These are phyloP conservation scores for Crithidia bombi DNA, from an alignment of 208 protist genomes.

Conservation along the genomic window DNA sequence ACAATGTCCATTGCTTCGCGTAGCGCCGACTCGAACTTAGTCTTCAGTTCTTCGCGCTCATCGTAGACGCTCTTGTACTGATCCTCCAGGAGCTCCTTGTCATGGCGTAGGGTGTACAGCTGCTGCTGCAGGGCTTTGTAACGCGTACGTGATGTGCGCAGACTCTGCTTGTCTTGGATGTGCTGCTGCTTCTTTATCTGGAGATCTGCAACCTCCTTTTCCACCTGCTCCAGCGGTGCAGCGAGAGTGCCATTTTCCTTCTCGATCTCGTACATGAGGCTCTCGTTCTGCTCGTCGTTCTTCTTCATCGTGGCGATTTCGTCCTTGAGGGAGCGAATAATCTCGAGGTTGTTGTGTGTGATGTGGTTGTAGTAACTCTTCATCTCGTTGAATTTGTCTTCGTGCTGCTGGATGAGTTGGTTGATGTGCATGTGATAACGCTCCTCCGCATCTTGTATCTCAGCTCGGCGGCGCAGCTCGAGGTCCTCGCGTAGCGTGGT, in stretches of 20 bases:
- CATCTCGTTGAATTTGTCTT: conserved; percentile 96
- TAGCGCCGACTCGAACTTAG: conserved; percentile 93
- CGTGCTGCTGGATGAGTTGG: conserved; percentile 95
- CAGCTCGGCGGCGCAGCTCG: conserved; percentile 92
- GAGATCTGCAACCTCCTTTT: conserved; percentile 90
- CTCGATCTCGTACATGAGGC: conserved; percentile 97
- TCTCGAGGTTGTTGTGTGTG: conserved; percentile 97
- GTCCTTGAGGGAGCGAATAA: conserved; percentile 97
- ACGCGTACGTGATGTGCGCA: conserved; percentile 83
- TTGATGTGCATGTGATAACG: conserved; percentile 97
- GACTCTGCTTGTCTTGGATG: conserved; percentile 94
- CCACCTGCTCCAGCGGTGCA: conserved; percentile 93
- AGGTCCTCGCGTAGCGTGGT: conserved; percentile 87
- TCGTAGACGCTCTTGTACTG: conserved; percentile 87
- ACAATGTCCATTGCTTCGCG: conserved; percentile 87
- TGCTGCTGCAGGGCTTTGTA: conserved; percentile 85
- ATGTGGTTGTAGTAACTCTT: conserved; percentile 99
- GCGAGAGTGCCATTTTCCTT: conserved; percentile 95
- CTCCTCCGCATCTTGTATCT: conserved; percentile 96
- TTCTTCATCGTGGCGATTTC: conserved; percentile 96
- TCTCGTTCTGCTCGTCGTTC: conserved; percentile 95
- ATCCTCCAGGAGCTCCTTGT: conserved; percentile 91
- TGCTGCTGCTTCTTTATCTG: conserved; percentile 93
- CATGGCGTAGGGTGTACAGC: conserved; percentile 80
- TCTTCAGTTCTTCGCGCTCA: conserved; percentile 95